Conservation (phyloP, 148 eudicot genomes). For the Bassia scoparia region DNA sequence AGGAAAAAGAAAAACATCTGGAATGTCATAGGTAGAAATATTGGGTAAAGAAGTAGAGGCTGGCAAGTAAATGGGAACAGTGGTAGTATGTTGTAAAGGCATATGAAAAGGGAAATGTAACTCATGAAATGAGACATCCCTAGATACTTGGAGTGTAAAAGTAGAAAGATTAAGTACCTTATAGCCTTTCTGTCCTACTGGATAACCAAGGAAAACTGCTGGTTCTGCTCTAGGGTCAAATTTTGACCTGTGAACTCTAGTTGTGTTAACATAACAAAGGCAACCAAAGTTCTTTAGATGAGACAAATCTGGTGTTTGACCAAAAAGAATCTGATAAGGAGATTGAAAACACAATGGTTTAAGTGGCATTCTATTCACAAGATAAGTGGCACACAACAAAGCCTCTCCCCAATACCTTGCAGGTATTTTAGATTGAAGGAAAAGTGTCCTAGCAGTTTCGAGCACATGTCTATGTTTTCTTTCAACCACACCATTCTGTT, state of each 20-base stretch:
- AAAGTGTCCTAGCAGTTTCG: no score
- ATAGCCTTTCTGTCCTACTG: neutral
- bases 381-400: no score
- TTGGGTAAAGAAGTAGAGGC: no score
- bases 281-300: neutral
- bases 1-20: neutral
- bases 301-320: neutral
- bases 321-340: neutral
- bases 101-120: neutral
- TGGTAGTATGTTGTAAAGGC: neutral
- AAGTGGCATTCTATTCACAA: no score
- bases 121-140: neutral
- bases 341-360: no score
- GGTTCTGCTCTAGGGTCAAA: neutral
- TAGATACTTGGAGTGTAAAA: neutral
- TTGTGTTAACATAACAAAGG: neutral
- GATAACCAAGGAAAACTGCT: neutral
- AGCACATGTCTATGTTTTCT: no score
- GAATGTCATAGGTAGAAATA: no score
- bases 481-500: no score
- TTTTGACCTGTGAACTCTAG: neutral
- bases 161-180: neutral
- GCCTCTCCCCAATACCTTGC: no score
- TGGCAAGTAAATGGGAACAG: no score
- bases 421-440: no score